Evolutionary conservation across 495 filamentous ascomycete species (phyloP).

Genomic region (Xylaria scruposa): DNA sequence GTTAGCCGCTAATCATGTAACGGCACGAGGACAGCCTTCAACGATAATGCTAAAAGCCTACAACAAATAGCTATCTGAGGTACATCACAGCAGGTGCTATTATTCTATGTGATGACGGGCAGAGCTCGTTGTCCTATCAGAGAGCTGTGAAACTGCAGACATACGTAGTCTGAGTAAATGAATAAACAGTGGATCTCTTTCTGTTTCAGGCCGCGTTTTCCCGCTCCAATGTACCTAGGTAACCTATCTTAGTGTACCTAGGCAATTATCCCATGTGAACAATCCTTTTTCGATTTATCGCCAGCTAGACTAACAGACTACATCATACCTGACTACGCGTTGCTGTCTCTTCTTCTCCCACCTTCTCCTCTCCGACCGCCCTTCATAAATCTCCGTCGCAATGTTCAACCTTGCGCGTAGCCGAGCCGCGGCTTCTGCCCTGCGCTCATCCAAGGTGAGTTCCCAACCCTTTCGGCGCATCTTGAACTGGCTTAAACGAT

Average conservation of each 20-base stretch:
- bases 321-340: neutral
- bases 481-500: neutral
- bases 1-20: neutral
- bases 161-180: neutral
- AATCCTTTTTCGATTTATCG: constrained; percentile 20
- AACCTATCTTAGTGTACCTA: neutral
- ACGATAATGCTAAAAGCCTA: neutral
- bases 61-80: neutral
- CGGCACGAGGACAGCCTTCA: neutral
- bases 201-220: neutral
- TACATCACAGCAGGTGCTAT: neutral
- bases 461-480: constrained; percentile 24
- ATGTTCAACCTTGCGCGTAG: constrained; percentile 59
- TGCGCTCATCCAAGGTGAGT: constrained; percentile 55
- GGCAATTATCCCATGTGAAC: constrained; percentile 18
- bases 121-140: neutral
- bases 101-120: neutral
- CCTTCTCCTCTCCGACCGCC: neutral
- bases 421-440: constrained; percentile 55
- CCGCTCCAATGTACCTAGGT: neutral
- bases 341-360: neutral
- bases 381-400: constrained; percentile 14
- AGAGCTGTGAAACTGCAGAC: neutral
- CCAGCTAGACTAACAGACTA: constrained; percentile 2
- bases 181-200: neutral